phyloP scores from a whole-genome alignment of 2,329 filamentous ascomycete species.

The Calonectria pseudoturangicola region DNA sequence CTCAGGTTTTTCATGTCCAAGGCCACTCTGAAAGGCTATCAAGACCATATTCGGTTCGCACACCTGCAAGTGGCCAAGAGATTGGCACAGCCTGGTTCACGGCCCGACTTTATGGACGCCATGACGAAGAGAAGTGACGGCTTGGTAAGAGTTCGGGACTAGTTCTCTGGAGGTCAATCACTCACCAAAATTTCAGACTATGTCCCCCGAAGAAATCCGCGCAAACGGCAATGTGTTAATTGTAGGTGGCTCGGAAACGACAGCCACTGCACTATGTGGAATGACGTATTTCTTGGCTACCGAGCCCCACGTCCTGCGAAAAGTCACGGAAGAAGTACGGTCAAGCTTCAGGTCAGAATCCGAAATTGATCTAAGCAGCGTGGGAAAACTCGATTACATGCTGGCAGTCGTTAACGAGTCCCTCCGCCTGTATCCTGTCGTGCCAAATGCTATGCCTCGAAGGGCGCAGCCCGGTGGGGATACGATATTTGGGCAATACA shows the following conservation, averaged over 20 bases:
- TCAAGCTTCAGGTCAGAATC: slow-evolving; percentile 2
- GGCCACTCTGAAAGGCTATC: background rate
- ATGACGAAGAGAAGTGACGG: background rate
- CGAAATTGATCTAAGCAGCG: slow-evolving; percentile 14
- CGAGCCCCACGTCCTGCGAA: background rate
- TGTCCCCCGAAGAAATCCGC: background rate
- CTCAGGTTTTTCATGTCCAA: background rate
- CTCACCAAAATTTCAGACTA: background rate
- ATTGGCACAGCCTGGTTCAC: background rate
- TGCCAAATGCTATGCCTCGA: slow-evolving; percentile 27
- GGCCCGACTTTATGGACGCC: slow-evolving; percentile 8
- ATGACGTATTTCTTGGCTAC: slow-evolving; percentile 15
- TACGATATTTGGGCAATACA: slow-evolving; percentile 21
- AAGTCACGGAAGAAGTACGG: background rate
- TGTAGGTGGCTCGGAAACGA: slow-evolving; percentile 28
- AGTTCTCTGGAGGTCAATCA: background rate
- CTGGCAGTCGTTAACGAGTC: slow-evolving; percentile 28
- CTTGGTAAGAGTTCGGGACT: background rate
- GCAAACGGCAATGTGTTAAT: background rate
- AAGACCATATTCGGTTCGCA: background rate
- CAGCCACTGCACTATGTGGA: slow-evolving; percentile 11
- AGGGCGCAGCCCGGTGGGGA: slow-evolving; percentile 8
- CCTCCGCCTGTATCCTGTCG: slow-evolving; percentile 25
- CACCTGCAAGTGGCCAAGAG: background rate
- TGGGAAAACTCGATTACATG: slow-evolving; percentile 18